Percentiles rank a stretch among this genome's conserved stretches.
These are phyloP conservation scores for Mortierella sp. DNA, from an alignment of 371 early-diverging fungal species.

Conservation along the genomic window DNA sequence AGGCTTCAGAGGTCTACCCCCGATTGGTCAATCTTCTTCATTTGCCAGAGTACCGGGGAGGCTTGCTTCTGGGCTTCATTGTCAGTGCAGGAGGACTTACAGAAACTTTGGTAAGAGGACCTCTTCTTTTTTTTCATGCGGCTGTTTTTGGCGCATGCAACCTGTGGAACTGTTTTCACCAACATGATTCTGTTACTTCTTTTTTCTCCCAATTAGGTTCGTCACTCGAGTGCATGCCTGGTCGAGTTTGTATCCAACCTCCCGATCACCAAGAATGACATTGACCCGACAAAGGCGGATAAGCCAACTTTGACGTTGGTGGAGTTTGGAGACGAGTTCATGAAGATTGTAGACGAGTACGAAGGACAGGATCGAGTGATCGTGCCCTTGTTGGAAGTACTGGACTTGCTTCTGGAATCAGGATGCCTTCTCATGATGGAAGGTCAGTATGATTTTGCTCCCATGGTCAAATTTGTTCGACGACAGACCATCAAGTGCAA, in stretches of 20 bases:
- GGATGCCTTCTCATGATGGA: slow-evolving; percentile 58
- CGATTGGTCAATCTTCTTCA: slow-evolving; percentile 66
- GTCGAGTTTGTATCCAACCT: slow-evolving; percentile 67
- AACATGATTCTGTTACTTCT: neutral
- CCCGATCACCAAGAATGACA: slow-evolving; percentile 37
- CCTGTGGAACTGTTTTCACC: neutral
- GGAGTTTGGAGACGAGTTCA: slow-evolving; percentile 53
- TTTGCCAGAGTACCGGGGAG: slow-evolving; percentile 66
- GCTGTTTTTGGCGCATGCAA: too few relatives aligned
- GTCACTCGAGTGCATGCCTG: slow-evolving; percentile 73
- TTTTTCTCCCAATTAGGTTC: slow-evolving; percentile 61
- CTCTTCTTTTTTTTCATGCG: too few relatives aligned
- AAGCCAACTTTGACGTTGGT: slow-evolving; percentile 16
- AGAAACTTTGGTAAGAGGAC: slow-evolving; percentile 81
- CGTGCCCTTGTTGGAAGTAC: slow-evolving; percentile 71
- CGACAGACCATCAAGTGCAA: slow-evolving; percentile 46
- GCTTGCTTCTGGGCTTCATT: slow-evolving; percentile 74
- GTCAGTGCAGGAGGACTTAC: slow-evolving; percentile 84
- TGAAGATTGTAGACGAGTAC: slow-evolving; percentile 59
- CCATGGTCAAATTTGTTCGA: slow-evolving; percentile 46
- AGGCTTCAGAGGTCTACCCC: slow-evolving; percentile 74
- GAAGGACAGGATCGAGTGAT: slow-evolving; percentile 72
- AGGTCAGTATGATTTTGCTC: slow-evolving; percentile 53
- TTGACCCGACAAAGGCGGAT: slow-evolving; percentile 9
- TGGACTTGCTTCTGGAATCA: slow-evolving; percentile 73